These are phyloP conservation scores for Huiozyma naganishii DNA, from an alignment of 805 yeast species.

Conservation along the genomic window DNA sequence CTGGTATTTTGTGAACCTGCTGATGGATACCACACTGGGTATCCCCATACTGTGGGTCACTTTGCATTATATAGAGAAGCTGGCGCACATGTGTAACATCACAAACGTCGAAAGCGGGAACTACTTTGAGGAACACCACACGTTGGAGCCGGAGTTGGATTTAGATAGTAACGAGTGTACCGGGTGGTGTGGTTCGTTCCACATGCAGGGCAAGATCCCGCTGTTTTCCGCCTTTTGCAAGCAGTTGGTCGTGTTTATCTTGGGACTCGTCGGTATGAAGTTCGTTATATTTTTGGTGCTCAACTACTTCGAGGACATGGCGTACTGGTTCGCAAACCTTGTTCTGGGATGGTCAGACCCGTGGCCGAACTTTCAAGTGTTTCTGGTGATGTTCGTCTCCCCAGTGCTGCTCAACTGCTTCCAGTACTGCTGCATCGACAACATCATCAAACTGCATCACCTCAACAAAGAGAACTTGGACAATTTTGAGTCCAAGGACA, in stretches of 20 bases:
- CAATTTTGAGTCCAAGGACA: conserved; percentile 18
- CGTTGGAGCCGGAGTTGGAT: neutral
- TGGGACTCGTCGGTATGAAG: conserved; percentile 57
- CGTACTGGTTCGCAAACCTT: conserved; percentile 66
- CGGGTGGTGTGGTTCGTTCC: conserved; percentile 21
- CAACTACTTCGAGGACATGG: conserved; percentile 52
- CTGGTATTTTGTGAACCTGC: conserved; percentile 83
- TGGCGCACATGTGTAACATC: conserved; percentile 24
- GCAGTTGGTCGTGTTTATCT: conserved; percentile 59
- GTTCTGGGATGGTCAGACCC: conserved; percentile 74
- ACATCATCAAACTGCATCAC: conserved; percentile 51
- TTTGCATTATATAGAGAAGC: conserved; percentile 41
- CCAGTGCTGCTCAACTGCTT: conserved; percentile 66
- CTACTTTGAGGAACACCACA: conserved; percentile 15
- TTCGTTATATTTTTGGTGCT: conserved; percentile 45
- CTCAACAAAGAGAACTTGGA: conserved; percentile 18
- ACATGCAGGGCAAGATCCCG: conserved; percentile 56
- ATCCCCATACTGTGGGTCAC: conserved; percentile 65
- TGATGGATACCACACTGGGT: conserved; percentile 89
- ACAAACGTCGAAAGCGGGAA: conserved; percentile 39
- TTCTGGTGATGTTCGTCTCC: conserved; percentile 75
- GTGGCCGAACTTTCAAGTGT: conserved; percentile 73
- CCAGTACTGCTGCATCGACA: conserved; percentile 64
- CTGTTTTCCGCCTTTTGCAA: conserved; percentile 52
- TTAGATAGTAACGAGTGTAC: neutral